Evolutionary conservation across 345 rosid genomes (phyloP).

Genomic region (Eucalyptus victrix): DNA sequence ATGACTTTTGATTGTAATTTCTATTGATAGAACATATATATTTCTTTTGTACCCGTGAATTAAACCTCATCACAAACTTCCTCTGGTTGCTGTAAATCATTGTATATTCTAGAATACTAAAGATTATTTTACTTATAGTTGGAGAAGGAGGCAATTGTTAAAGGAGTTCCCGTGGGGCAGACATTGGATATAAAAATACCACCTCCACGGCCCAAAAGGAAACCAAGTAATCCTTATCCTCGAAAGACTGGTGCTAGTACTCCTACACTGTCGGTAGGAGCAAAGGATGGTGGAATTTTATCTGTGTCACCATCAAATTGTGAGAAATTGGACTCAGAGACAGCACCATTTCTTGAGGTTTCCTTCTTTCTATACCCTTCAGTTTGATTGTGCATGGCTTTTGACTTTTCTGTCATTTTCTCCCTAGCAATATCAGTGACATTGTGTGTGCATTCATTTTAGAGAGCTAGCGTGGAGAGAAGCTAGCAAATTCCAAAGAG

Average conservation of each 20-base stretch:
- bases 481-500: slow-evolving; percentile 30
- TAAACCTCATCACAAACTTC: neutral
- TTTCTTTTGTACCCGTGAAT: neutral
- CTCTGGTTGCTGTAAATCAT: neutral
- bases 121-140: slow-evolving; percentile 17
- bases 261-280: slow-evolving; percentile 14
- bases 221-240: slow-evolving; percentile 95
- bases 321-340: slow-evolving; percentile 52
- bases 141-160: slow-evolving; percentile 91
- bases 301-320: slow-evolving; percentile 31
- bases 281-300: slow-evolving; percentile 37
- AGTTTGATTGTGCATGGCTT: neutral
- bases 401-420: neutral
- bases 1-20: neutral
- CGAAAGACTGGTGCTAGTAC: slow-evolving; percentile 42
- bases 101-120: slow-evolving; percentile 1
- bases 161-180: slow-evolving; percentile 69
- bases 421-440: neutral
- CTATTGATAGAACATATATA: neutral
- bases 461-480: slow-evolving; percentile 38
- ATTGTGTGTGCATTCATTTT: slow-evolving; percentile 1
- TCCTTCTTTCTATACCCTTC: neutral
- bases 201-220: slow-evolving; percentile 94
- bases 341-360: slow-evolving; percentile 51
- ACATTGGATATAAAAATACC: slow-evolving; percentile 81